Evolutionary conservation across 257 asterid species (phyloP).

Genomic region (Scutellaria barbata): DNA sequence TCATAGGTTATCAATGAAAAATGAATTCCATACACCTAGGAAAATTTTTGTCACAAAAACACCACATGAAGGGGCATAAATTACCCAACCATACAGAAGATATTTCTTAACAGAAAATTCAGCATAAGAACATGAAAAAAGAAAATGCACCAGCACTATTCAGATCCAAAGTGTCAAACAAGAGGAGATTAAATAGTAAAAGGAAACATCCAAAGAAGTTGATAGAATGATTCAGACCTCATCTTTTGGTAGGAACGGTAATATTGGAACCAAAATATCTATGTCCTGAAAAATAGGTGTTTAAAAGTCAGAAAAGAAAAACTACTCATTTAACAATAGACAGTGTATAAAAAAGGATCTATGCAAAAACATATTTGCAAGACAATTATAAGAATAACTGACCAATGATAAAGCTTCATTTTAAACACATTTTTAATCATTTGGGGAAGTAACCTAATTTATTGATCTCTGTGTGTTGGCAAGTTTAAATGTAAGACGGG

Average conservation of each 20-base stretch:
- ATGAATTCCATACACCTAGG: slow-evolving; percentile 8
- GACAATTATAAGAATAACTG: neutral
- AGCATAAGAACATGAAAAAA: neutral
- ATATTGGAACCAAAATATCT: slow-evolving; percentile 75
- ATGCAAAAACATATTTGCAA: neutral
- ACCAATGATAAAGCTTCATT: neutral
- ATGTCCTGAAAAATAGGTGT: slow-evolving; percentile 66
- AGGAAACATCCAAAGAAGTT: slow-evolving; percentile 25
- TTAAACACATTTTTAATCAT: slow-evolving; percentile 4
- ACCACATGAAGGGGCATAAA: slow-evolving; percentile 12
- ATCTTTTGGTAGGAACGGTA: slow-evolving; percentile 83
- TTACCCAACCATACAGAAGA: slow-evolving; percentile 15
- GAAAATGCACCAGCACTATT: slow-evolving; percentile 15
- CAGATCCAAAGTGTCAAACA: slow-evolving; percentile 28
- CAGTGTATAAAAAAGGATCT: neutral
- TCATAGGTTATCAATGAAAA: slow-evolving; percentile 17
- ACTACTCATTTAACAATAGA: neutral
- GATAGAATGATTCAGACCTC: slow-evolving; percentile 63
- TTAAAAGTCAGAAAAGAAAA: slow-evolving; percentile 31
- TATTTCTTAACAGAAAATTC: slow-evolving; percentile 10
- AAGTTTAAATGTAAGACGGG: slow-evolving; percentile 12
- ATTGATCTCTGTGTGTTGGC: slow-evolving; percentile 20
- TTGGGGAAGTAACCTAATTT: neutral
- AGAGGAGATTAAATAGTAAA: slow-evolving; percentile 9
- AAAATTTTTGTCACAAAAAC: slow-evolving; percentile 8